Percentiles rank a stretch among this genome's conserved stretches.
phyloP scores from a whole-genome alignment of 805 yeast genomes.

The Metschnikowia cerradonensis region DNA sequence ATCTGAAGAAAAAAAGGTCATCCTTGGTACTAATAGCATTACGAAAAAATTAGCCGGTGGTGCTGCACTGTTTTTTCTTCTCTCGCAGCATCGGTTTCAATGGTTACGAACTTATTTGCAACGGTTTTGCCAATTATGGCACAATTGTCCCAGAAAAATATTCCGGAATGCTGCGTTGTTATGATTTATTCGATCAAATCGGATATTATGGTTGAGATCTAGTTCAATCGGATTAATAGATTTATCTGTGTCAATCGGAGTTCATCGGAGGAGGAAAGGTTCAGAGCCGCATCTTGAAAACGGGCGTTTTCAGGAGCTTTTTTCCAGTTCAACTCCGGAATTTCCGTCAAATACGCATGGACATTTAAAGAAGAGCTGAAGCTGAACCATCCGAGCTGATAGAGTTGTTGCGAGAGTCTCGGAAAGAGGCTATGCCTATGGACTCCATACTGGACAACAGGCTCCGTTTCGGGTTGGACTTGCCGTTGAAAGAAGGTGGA shows the following conservation, averaged over 20 bases:
- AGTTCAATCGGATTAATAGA: too few relatives aligned
- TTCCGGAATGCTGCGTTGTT: too few relatives aligned
- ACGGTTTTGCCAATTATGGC: not conserved
- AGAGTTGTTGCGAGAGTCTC: slow-evolving; percentile 27
- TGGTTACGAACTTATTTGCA: slow-evolving; percentile 1
- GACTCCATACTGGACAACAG: slow-evolving; percentile 14
- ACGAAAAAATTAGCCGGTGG: not conserved
- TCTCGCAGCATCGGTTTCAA: slow-evolving; percentile 1
- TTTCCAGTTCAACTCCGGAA: slow-evolving; percentile 10
- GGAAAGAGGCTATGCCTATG: slow-evolving; percentile 1
- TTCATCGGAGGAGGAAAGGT: not conserved
- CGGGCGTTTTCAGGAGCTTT: not conserved
- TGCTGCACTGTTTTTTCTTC: not conserved
- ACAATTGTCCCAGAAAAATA: too few relatives aligned
- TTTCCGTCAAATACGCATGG: slow-evolving; percentile 41
- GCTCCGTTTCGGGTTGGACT: slow-evolving; percentile 7
- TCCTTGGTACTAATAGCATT: too few relatives aligned
- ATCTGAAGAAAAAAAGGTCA: too few relatives aligned
- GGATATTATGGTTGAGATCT: too few relatives aligned
- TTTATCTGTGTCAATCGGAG: too few relatives aligned
- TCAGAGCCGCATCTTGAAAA: not conserved
- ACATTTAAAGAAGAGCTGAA: slow-evolving; percentile 39
- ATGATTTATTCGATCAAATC: too few relatives aligned
- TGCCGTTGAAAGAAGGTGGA: slow-evolving; percentile 31
- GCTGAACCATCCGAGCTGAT: slow-evolving; percentile 27